Base-by-base conservation (phyloP, 139 green algal species). In the Tetradesmus lagerheimii region DNA sequence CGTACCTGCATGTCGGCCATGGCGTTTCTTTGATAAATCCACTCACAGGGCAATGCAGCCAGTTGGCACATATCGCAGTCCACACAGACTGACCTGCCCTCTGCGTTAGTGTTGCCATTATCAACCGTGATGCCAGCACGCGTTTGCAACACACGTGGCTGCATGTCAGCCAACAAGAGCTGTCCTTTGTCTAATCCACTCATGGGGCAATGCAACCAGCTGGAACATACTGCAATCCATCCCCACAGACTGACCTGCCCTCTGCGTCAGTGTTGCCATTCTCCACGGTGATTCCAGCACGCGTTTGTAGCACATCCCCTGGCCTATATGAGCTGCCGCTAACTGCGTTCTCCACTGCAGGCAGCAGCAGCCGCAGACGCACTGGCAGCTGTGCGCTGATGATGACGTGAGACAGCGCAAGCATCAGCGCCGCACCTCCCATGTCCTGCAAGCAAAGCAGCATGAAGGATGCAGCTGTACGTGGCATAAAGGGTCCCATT, bases 221-320 rank as follows among this genome's bases (percentile, higher is more conserved):
- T n/a, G n/a, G n/a, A n/a, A n/a, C n/a, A n/a, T n/a, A n/a, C n/a
- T n/a, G n/a, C n/a, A n/a, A n/a, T n/a, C n/a, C n/a, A n/a, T n/a
- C n/a, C n/a, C n/a, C n/a, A n/a, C n/a, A 20, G 1, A 16, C n/a
- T 15, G 1, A 78, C 67, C 67, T 39, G 67, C 67, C 67, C 11
- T 39, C 67, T 8, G 67, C n/a, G 27, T 78, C 67, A 78, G 91
- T 94, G 88, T 95, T 94, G 34, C 90, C 88, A 66, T 95, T 95
- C 91, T 93, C 94, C 23, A 97, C 95, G 0, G 89, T 97, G 35
- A 96, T 92, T 18, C 95, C 95, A 37, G 93, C 84, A 15, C 95
- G 88, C 0, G 94, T 96, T 2, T 83, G 71, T 50, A 95, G 80
- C 41, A 92, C 89, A 31, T 86, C 80, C 45, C 80, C 80, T 12